Conservation (phyloP, 805 yeast genomes). For the Spathaspora sp. region DNA sequence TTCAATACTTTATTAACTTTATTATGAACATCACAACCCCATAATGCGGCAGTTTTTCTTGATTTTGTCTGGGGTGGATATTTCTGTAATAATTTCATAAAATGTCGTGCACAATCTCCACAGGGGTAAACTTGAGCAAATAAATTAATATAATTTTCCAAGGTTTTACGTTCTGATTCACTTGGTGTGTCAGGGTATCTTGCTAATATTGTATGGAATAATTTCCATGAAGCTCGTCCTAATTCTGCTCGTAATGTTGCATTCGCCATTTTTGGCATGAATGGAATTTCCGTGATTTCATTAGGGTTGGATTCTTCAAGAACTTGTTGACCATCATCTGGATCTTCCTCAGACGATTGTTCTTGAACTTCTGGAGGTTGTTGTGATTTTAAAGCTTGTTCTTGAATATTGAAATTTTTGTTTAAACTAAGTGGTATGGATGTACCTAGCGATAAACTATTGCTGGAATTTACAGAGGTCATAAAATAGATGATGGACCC, state of each 20-base stretch:
- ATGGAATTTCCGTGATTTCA: constrained; percentile 41
- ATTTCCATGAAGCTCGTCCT: constrained; percentile 87
- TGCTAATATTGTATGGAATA: constrained; percentile 88
- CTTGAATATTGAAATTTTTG: constrained; percentile 6
- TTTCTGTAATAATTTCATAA: constrained; percentile 60
- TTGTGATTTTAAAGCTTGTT: neutral
- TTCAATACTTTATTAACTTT: constrained; percentile 70
- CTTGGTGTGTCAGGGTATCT: constrained; percentile 86
- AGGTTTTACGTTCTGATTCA: constrained; percentile 55
- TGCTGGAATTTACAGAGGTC: constrained; percentile 15
- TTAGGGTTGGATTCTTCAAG: neutral
- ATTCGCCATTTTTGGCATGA: constrained; percentile 94
- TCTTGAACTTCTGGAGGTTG: neutral
- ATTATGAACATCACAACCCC: constrained; percentile 96
- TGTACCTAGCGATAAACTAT: constrained; percentile 17
- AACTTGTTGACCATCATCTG: neutral
- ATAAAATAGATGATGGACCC: constrained; percentile 25
- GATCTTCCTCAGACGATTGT: neutral
- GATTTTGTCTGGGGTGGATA: constrained; percentile 83
- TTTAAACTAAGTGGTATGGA: constrained; percentile 19
- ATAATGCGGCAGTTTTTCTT: constrained; percentile 78
- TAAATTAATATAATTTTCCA: constrained; percentile 59
- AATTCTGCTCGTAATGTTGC: constrained; percentile 77
- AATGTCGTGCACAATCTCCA: constrained; percentile 95
- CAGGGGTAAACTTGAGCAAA: constrained; percentile 95